These are phyloP conservation scores for Schoenoplectus tabernaemontani DNA, from an alignment of 202 grass and related monocot genomes.

Conservation along the genomic window DNA sequence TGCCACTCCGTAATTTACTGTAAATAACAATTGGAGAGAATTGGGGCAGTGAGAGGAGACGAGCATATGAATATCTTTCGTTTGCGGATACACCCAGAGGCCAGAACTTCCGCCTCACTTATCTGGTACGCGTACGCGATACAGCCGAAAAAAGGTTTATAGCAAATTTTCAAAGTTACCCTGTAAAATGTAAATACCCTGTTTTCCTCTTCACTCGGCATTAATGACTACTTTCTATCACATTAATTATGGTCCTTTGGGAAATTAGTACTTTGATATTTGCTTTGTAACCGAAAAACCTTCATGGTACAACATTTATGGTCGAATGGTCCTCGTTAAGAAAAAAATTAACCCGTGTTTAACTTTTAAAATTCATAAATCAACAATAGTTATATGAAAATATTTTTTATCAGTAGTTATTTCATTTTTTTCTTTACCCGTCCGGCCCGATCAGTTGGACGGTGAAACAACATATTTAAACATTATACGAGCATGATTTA, in stretches of 20 bases:
- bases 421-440: background rate
- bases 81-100: background rate
- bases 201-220: background rate
- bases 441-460: too few relatives aligned
- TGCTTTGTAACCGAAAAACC: background rate
- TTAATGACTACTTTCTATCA: background rate
- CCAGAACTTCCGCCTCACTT: background rate
- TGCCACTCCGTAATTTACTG: too few relatives aligned
- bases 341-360: background rate
- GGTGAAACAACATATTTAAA: too few relatives aligned
- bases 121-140: background rate
- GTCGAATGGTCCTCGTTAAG: background rate
- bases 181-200: constrained; percentile 1
- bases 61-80: constrained; percentile 19
- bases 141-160: background rate
- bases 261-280: background rate
- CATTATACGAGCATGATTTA: too few relatives aligned
- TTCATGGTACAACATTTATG: background rate
- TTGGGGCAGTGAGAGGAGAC: background rate
- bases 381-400: background rate
- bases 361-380: background rate
- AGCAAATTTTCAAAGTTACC: background rate
- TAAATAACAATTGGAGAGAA: background rate
- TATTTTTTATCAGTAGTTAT: background rate
- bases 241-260: background rate